Evolutionary conservation across 2,329 filamentous ascomycete species (phyloP).

Genomic region (Neofusicoccum laricinum): DNA sequence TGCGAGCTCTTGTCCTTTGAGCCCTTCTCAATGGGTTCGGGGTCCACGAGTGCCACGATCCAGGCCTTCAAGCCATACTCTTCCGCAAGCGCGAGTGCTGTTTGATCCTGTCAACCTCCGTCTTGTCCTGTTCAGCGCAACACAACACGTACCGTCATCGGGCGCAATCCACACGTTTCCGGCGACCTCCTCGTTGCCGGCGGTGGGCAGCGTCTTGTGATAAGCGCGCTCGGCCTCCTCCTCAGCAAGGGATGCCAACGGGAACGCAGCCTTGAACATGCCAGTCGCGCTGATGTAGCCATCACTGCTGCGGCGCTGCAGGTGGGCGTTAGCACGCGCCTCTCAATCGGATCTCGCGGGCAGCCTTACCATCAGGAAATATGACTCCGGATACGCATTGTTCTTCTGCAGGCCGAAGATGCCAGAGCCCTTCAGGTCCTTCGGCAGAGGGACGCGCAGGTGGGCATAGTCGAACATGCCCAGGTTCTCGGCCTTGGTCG

Average conservation of each 20-base stretch:
- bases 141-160: slow-evolving; percentile 53
- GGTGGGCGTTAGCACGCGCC: neutral
- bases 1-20: slow-evolving; percentile 66
- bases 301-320: slow-evolving; percentile 73
- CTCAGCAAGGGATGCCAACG: slow-evolving; percentile 69
- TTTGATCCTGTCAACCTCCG: neutral
- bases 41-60: slow-evolving; percentile 89
- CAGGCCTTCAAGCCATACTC: slow-evolving; percentile 85
- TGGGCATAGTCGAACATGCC: slow-evolving; percentile 95
- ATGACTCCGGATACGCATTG: slow-evolving; percentile 71
- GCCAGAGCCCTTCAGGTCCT: slow-evolving; percentile 80
- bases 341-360: neutral
- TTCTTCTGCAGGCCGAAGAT: slow-evolving; percentile 74
- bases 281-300: slow-evolving; percentile 82
- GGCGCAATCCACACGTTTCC: slow-evolving; percentile 97
- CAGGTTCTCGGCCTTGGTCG: slow-evolving; percentile 69
- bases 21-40: slow-evolving; percentile 70
- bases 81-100: slow-evolving; percentile 77
- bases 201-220: slow-evolving; percentile 77
- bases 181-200: slow-evolving; percentile 87
- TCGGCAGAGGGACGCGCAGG: slow-evolving; percentile 85
- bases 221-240: slow-evolving; percentile 76
- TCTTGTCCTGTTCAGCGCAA: neutral
- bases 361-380: slow-evolving; percentile 78
- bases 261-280: slow-evolving; percentile 90